phyloP scores from a whole-genome alignment of 306 rosid genomes.

The Dryas alaskensis region DNA sequence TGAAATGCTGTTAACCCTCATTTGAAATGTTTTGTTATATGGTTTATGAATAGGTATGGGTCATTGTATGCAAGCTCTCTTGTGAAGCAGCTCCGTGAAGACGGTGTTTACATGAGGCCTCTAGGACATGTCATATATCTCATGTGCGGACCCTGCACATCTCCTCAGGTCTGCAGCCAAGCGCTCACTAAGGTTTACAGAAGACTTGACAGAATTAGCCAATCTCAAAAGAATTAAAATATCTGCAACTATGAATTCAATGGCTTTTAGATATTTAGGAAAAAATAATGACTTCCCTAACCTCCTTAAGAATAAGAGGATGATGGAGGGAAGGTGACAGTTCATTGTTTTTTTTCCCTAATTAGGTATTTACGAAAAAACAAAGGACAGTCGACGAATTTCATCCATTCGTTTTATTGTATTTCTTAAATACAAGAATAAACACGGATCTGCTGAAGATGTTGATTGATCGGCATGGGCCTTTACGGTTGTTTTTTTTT shows the following conservation, averaged over 20 bases:
- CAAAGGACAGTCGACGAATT: too few relatives aligned
- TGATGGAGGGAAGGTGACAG: not conserved
- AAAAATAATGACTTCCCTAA: not conserved
- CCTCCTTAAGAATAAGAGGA: not conserved
- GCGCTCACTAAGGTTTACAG: slow-evolving; percentile 56
- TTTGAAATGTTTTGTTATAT: slow-evolving; percentile 13
- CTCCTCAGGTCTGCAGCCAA: slow-evolving; percentile 63
- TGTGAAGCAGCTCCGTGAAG: slow-evolving; percentile 69
- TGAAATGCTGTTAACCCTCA: not conserved
- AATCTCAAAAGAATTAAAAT: slow-evolving; percentile 19
- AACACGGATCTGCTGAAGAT: too few relatives aligned
- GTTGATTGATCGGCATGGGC: too few relatives aligned
- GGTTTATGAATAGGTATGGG: slow-evolving; percentile 59
- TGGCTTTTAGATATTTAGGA: not conserved
- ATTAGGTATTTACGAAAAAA: too few relatives aligned
- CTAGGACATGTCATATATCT: slow-evolving; percentile 84
- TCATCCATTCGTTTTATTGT: too few relatives aligned
- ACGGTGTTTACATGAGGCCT: slow-evolving; percentile 77
- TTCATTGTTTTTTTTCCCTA: not conserved
- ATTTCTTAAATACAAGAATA: too few relatives aligned
- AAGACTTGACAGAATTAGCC: slow-evolving; percentile 60
- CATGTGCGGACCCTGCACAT: slow-evolving; percentile 89
- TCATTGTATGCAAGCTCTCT: slow-evolving; percentile 71
- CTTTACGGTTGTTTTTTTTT: too few relatives aligned
- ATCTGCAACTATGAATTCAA: not conserved